phyloP scores from a whole-genome alignment of 371 early-diverging fungal species.

The Mucor piriformis region DNA sequence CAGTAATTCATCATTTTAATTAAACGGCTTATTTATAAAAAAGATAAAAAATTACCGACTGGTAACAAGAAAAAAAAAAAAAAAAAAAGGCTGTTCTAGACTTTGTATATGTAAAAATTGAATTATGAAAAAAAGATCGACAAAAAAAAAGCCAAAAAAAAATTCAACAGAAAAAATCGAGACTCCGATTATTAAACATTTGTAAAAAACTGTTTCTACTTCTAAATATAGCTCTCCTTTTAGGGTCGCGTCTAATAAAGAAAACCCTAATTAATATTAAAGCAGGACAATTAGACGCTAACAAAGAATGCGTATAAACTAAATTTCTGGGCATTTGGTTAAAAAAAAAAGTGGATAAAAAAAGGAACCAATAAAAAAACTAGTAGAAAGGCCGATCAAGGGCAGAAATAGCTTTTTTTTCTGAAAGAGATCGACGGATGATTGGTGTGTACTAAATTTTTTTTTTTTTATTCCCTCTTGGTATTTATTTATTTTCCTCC shows the following conservation, averaged over 20 bases:
- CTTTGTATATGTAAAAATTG: not conserved
- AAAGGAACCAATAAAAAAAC: conserved; percentile 28
- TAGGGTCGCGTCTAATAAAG: too few relatives aligned
- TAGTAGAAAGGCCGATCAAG: conserved; percentile 33
- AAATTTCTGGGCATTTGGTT: too few relatives aligned
- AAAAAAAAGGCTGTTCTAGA: conserved; percentile 5
- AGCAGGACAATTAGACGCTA: too few relatives aligned
- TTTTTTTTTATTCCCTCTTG: not conserved
- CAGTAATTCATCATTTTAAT: conserved; percentile 1
- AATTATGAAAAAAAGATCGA: conserved; percentile 7
- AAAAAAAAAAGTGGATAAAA: not conserved
- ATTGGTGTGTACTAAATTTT: conserved; percentile 24
- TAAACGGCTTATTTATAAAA: too few relatives aligned
- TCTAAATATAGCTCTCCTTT: not conserved
- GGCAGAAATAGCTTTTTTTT: conserved; percentile 15
- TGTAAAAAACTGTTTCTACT: too few relatives aligned
- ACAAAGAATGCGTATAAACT: too few relatives aligned
- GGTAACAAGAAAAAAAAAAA: conserved; percentile 5
- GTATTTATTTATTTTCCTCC: conserved; percentile 1
- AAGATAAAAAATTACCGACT: not conserved
- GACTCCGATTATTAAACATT: not conserved
- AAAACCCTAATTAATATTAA: too few relatives aligned
- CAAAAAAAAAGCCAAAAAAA: not conserved
- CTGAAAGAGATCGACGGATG: conserved; percentile 37
- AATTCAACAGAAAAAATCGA: not conserved